These are phyloP conservation scores for Pseudofabraea citricarpa DNA, from an alignment of 2,329 filamentous ascomycete genomes.

Conservation along the genomic window DNA sequence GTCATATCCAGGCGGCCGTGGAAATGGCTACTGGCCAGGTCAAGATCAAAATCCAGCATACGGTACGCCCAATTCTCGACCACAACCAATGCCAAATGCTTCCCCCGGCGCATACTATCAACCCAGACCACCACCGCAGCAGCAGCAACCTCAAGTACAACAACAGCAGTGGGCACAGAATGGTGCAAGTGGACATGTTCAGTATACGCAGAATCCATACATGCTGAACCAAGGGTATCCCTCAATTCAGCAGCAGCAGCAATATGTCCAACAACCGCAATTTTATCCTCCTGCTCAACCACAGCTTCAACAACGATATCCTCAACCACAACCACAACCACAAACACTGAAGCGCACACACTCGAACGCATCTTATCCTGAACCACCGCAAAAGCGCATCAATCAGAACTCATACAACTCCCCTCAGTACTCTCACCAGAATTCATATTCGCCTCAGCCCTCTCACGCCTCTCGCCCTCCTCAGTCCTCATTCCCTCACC, in stretches of 20 bases:
- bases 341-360: neutral
- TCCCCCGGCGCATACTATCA: slow-evolving; percentile 1
- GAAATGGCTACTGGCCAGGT: slow-evolving; percentile 19
- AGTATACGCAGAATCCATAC: slow-evolving; percentile 3
- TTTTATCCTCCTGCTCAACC: slow-evolving; percentile 5
- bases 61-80: slow-evolving; percentile 7
- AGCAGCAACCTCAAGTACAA: neutral
- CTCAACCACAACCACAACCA: neutral
- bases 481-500: neutral
- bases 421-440: too few relatives aligned
- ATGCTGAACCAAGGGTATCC: neutral
- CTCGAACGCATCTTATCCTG: neutral
- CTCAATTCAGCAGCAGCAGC: slow-evolving; percentile 8
- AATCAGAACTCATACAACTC: neutral
- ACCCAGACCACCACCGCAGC: neutral
- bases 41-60: slow-evolving; percentile 11
- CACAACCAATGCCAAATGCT: slow-evolving; percentile 8
- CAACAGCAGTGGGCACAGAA: slow-evolving; percentile 2
- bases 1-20: slow-evolving; percentile 23
- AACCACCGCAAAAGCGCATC: neutral
- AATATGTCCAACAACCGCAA: slow-evolving; percentile 10
- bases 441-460: neutral
- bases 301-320: slow-evolving; percentile 4
- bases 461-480: neutral
- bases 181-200: slow-evolving; percentile 2